A percentile compares a stretch with the other conserved stretches of the same genome.
phyloP scores from a whole-genome alignment of 257 asterid genomes.

The Petunia secreta region DNA sequence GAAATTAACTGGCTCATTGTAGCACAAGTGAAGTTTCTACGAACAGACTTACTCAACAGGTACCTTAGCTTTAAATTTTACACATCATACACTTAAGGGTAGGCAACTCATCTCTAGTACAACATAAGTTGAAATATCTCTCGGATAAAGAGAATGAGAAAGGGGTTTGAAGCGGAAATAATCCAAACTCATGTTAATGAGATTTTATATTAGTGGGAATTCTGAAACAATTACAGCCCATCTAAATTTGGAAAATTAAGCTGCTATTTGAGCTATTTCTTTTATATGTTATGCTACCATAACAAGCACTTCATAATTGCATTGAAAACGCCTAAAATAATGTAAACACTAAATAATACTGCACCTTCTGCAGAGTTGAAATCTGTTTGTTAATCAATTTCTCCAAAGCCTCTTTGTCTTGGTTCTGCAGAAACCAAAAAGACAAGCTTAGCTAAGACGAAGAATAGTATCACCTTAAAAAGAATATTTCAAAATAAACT shows the following conservation, averaged over 20 bases:
- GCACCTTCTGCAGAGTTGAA: constrained; percentile 53
- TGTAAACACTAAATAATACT: background rate
- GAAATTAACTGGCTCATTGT: background rate
- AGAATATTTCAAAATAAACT: background rate
- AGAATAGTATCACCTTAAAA: background rate
- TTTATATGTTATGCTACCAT: background rate
- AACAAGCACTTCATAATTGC: background rate
- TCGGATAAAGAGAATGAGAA: background rate
- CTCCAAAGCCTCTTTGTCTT: constrained; percentile 69
- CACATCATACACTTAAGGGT: background rate
- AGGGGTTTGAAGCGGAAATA: background rate
- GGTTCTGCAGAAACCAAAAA: constrained; percentile 51
- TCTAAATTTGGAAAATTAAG: background rate
- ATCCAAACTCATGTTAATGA: background rate
- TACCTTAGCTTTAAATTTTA: background rate
- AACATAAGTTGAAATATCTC: background rate
- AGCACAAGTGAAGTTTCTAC: constrained; percentile 16
- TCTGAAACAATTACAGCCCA: background rate
- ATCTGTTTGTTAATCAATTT: constrained; percentile 42
- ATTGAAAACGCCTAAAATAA: background rate
- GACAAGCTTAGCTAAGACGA: background rate
- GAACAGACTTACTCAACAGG: background rate
- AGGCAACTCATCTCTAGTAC: background rate
- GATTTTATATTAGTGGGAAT: background rate
- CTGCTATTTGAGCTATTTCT: background rate